These are phyloP conservation scores for Rhododendron ovatum DNA, from an alignment of 148 eudicot genomes.

Conservation along the genomic window DNA sequence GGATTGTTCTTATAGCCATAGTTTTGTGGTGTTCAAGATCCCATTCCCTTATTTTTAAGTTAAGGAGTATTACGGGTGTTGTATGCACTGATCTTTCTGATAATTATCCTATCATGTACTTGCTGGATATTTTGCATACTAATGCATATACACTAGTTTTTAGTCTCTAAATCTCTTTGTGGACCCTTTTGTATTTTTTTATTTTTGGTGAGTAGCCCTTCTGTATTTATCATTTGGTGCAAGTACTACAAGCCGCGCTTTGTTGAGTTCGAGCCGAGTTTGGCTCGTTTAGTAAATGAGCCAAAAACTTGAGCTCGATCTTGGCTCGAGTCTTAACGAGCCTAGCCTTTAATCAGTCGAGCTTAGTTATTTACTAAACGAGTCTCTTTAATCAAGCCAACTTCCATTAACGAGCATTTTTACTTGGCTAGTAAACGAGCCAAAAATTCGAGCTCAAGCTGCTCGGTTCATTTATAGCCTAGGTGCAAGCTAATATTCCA, in stretches of 20 bases:
- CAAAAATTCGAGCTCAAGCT: rapidly evolving
- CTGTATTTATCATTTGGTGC: not conserved
- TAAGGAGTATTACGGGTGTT: not conserved
- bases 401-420: no score
- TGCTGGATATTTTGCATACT: not conserved
- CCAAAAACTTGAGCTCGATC: no score
- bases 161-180: not conserved
- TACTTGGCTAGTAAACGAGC: no score
- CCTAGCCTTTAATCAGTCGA: no score
- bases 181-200: not conserved
- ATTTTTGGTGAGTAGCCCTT: no score
- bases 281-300: no score
- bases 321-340: no score
- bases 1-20: not conserved
- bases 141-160: not conserved
- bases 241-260: no score
- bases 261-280: no score
- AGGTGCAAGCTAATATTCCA: not conserved
- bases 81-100: not conserved
- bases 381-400: no score
- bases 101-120: not conserved
- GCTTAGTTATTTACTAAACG: no score
- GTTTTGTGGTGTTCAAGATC: not conserved
- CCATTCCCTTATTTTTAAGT: not conserved
- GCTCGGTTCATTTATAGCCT: no score